Evolutionary conservation across 495 filamentous ascomycete species (phyloP), one percentile per base, ranked within the genome.

Genomic region (Daldinia loculata): DNA sequence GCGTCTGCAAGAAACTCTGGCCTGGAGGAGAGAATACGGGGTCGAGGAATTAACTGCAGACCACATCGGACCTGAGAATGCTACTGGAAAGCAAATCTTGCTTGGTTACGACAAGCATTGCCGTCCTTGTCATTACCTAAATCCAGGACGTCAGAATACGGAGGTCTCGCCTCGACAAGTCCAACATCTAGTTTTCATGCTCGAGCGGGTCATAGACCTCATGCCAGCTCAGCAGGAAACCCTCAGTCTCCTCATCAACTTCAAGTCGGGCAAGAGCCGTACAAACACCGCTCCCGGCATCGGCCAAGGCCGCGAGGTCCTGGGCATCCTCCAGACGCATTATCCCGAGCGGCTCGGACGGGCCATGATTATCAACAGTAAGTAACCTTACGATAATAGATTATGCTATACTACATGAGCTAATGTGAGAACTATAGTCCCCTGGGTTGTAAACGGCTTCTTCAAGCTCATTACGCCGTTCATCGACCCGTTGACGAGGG

Each of bases 401-500:
- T 4, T 15, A 8, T 14, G 6, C 5, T 15, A 12, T n/a, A 14
- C 24, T 0, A 9, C 4, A 9, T 27, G 34, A 59, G 55, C 75
- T 76, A 60, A 77, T 27, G 3, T 2, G 2, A 30, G 24, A 39
- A 9, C 48, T 52, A 57, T 71, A 94, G 92, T 97, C 56, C 95
- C 95, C 12, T 97, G 92, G 88, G 82, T 94, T 56, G 90, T 98
- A 58, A 88, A 84, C 78, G 90, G 89, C 26, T 99, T 99, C 85
- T 96, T 97, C 86, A 97, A 96, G 80, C 80, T 97, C 65, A 94
- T 99, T 80, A 92, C 88, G 19, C 94, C 95, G 29, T 98, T 98
- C 79, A 97, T 99, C 77, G 95, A 99, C 80, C 95, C 95, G 8
- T 70, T 90, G 66, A 99, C 95, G 15, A 88, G 90, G 15, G 87